Conservation (phyloP, 2,329 filamentous ascomycete genomes). For the Colletotrichum lindemuthianum region DNA sequence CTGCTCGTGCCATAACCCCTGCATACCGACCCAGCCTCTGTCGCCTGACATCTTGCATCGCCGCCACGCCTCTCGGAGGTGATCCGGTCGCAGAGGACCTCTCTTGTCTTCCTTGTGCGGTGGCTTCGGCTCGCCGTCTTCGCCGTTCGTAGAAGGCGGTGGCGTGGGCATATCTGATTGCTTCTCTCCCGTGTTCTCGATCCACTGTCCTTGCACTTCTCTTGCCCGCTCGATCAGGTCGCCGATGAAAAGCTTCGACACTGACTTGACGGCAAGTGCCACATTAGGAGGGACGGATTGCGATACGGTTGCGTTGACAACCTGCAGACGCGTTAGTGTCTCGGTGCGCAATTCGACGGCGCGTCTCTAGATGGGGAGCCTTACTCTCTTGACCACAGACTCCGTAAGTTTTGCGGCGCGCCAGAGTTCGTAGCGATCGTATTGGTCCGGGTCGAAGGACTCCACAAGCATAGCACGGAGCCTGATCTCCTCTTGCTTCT, state of each 20-base stretch:
- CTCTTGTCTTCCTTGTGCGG: slow-evolving; percentile 51
- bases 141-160: slow-evolving; percentile 46
- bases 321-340: slow-evolving; percentile 49
- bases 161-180: slow-evolving; percentile 63
- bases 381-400: slow-evolving; percentile 73
- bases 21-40: slow-evolving; percentile 69
- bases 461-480: slow-evolving; percentile 70
- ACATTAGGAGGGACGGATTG: slow-evolving; percentile 81
- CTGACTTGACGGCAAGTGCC: slow-evolving; percentile 78
- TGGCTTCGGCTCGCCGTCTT: slow-evolving; percentile 42
- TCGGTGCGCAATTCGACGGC: background rate
- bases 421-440: slow-evolving; percentile 76
- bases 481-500: slow-evolving; percentile 70
- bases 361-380: slow-evolving; percentile 38
- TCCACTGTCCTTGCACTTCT: slow-evolving; percentile 77
- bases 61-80: slow-evolving; percentile 77
- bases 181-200: slow-evolving; percentile 64
- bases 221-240: slow-evolving; percentile 79
- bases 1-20: slow-evolving; percentile 70
- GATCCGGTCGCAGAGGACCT: slow-evolving; percentile 76
- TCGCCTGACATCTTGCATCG: slow-evolving; percentile 72
- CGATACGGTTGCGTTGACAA: slow-evolving; percentile 83
- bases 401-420: slow-evolving; percentile 75
- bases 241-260: slow-evolving; percentile 81
- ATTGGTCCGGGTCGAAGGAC: slow-evolving; percentile 73